phyloP scores from a whole-genome alignment of 2,329 filamentous ascomycete species.

The Ilyonectria robusta region DNA sequence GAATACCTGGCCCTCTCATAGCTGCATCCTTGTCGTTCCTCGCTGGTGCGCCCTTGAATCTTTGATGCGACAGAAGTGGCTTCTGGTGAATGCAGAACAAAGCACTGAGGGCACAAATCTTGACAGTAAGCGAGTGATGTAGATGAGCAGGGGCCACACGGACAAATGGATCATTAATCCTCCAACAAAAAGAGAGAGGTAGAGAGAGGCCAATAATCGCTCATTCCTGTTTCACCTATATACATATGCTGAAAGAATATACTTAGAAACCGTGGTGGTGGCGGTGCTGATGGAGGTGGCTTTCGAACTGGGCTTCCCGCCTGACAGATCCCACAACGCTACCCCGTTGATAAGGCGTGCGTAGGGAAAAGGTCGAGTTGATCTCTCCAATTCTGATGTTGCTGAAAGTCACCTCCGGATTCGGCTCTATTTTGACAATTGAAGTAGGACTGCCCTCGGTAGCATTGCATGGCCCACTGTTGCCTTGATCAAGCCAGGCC shows the following conservation, averaged over 20 bases:
- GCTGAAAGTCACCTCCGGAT: slow-evolving; percentile 67
- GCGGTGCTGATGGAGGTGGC: slow-evolving; percentile 22
- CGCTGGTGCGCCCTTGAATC: too few relatives aligned
- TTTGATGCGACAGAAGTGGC: too few relatives aligned
- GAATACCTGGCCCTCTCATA: too few relatives aligned
- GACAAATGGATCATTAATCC: too few relatives aligned
- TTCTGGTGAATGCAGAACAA: too few relatives aligned
- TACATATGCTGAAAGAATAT: neutral
- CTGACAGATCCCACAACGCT: neutral
- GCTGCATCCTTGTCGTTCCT: too few relatives aligned
- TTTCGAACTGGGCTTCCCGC: slow-evolving; percentile 19
- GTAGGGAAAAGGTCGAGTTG: slow-evolving; percentile 57
- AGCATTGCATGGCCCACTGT: slow-evolving; percentile 66
- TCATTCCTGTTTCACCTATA: too few relatives aligned
- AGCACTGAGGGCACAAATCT: too few relatives aligned
- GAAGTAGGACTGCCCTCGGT: slow-evolving; percentile 66
- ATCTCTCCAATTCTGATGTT: slow-evolving; percentile 75
- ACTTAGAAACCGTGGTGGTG: slow-evolving; percentile 6
- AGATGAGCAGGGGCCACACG: too few relatives aligned
- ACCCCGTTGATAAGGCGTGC: neutral
- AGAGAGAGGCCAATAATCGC: too few relatives aligned
- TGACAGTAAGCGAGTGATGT: too few relatives aligned
- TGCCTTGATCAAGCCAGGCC: slow-evolving; percentile 66
- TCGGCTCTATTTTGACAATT: slow-evolving; percentile 62
- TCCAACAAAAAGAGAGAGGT: too few relatives aligned